Conservation (phyloP, 257 asterid species). For the Striga asiatica region DNA sequence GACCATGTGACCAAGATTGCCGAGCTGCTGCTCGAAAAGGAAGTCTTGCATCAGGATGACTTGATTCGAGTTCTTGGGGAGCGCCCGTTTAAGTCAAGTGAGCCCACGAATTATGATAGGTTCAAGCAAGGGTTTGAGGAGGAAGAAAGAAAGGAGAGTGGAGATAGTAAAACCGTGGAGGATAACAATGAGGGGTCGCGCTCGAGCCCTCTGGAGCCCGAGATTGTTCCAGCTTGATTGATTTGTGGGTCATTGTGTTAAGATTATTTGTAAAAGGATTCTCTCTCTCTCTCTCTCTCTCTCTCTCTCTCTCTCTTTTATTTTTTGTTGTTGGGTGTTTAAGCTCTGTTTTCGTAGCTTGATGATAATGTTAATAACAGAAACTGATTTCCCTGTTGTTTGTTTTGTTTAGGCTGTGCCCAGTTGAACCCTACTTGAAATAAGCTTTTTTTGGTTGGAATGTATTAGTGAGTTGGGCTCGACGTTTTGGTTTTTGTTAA, state of each 20-base stretch:
- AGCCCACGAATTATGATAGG: constrained; percentile 56
- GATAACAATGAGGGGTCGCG: constrained; percentile 37
- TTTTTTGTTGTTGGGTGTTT: too few relatives aligned
- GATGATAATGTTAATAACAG: background rate
- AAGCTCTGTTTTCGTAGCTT: too few relatives aligned
- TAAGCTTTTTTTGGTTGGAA: background rate
- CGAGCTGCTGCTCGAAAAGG: constrained; percentile 67
- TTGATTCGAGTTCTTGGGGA: constrained; percentile 54
- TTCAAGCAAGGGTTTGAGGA: constrained; percentile 56
- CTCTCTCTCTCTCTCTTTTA: too few relatives aligned
- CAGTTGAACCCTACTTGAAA: background rate
- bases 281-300: background rate
- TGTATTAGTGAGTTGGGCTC: background rate
- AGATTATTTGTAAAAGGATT: background rate
- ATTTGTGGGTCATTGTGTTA: too few relatives aligned
- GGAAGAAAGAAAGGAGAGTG: constrained; percentile 17
- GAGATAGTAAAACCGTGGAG: constrained; percentile 18
- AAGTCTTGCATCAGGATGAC: constrained; percentile 79
- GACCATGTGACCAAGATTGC: constrained; percentile 64
- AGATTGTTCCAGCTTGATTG: constrained; percentile 26
- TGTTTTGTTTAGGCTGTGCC: background rate
- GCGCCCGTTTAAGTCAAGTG: constrained; percentile 52
- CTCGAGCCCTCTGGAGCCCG: constrained; percentile 38
- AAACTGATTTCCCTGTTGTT: background rate
- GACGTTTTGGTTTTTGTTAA: too few relatives aligned